These are phyloP conservation scores for Abrus pulchellus DNA, from an alignment of 306 rosid species.

Conservation along the genomic window DNA sequence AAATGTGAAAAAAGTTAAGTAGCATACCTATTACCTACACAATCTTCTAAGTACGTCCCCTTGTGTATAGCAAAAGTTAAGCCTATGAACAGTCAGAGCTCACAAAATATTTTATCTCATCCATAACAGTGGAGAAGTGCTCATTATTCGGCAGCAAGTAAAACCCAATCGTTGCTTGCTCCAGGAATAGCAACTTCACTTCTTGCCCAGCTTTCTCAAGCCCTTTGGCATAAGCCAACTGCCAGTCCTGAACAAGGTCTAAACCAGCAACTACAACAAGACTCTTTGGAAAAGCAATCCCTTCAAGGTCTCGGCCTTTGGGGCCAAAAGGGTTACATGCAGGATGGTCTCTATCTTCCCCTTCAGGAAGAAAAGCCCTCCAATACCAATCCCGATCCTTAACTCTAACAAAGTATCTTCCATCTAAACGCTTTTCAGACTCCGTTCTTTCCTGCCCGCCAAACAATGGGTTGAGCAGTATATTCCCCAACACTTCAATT, in stretches of 20 bases:
- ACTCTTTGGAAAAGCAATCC: conserved; percentile 82
- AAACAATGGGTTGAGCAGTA: conserved; percentile 92
- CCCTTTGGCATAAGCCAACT: conserved; percentile 85
- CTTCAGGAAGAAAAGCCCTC: conserved; percentile 98
- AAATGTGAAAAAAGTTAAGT: conserved; percentile 59
- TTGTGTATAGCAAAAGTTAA: conserved; percentile 64
- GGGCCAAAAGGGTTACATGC: conserved; percentile 98
- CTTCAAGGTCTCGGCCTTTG: conserved; percentile 67
- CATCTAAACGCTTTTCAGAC: conserved; percentile 80
- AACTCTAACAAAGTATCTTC: conserved; percentile 85
- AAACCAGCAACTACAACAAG: conserved; percentile 97
- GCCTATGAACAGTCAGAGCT: conserved; percentile 71
- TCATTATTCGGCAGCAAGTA: conserved; percentile 91
- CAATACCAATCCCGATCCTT: conserved; percentile 97
- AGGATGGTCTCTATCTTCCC: conserved; percentile 93
- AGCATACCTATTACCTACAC: conserved; percentile 76
- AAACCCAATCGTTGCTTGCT: conserved; percentile 92
- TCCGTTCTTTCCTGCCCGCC: conserved; percentile 88
- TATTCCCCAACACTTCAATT: conserved; percentile 79
- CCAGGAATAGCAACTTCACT: conserved; percentile 76
- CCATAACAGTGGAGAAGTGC: conserved; percentile 88
- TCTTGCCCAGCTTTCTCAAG: conserved; percentile 79
- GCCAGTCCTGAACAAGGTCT: conserved; percentile 97
- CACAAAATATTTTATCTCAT: conserved; percentile 88
- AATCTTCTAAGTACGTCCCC: conserved; percentile 64